phyloP scores from a whole-genome alignment of 2,329 filamentous ascomycete species.

The Monosporascus cannonballus region DNA sequence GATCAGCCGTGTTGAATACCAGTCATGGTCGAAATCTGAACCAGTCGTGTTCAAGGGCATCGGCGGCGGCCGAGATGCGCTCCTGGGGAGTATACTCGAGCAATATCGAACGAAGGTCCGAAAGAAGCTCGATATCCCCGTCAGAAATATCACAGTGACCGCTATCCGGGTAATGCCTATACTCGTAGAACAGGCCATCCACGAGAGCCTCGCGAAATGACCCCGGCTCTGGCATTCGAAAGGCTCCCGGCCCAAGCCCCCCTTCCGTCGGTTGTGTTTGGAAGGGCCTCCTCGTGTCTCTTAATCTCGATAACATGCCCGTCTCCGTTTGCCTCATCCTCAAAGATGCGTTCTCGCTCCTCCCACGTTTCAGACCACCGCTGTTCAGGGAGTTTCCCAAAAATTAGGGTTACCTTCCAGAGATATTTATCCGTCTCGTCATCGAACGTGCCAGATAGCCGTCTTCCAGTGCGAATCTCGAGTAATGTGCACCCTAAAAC shows the following conservation, averaged over 20 bases:
- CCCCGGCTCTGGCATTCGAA: constrained; percentile 1
- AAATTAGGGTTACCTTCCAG: constrained; percentile 19
- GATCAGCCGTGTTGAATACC: too few species aligned
- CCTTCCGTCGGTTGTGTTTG: too few species aligned
- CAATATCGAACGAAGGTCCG: constrained; percentile 18
- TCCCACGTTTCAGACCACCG: constrained; percentile 27
- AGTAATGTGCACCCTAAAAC: constrained; percentile 28
- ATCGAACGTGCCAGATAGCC: constrained; percentile 22
- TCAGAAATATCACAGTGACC: constrained; percentile 4
- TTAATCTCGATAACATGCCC: constrained; percentile 6
- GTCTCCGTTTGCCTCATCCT: constrained; percentile 12
- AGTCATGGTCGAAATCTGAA: constrained; percentile 11
- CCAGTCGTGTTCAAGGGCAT: constrained; percentile 17
- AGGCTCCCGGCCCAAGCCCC: too few species aligned
- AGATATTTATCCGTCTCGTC: constrained; percentile 24
- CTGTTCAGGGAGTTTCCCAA: constrained; percentile 25
- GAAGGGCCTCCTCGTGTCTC: background rate
- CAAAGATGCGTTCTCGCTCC: constrained; percentile 13
- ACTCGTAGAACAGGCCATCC: constrained; percentile 4
- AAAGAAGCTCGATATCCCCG: constrained; percentile 18
- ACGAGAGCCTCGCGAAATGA: constrained; percentile 10
- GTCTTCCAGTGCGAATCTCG: constrained; percentile 24
- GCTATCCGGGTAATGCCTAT: background rate
- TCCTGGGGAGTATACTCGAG: constrained; percentile 12
- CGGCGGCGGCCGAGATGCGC: constrained; percentile 8